These are phyloP conservation scores for Ramularia endophylla DNA, from an alignment of 2,329 filamentous ascomycete genomes.

Conservation along the genomic window DNA sequence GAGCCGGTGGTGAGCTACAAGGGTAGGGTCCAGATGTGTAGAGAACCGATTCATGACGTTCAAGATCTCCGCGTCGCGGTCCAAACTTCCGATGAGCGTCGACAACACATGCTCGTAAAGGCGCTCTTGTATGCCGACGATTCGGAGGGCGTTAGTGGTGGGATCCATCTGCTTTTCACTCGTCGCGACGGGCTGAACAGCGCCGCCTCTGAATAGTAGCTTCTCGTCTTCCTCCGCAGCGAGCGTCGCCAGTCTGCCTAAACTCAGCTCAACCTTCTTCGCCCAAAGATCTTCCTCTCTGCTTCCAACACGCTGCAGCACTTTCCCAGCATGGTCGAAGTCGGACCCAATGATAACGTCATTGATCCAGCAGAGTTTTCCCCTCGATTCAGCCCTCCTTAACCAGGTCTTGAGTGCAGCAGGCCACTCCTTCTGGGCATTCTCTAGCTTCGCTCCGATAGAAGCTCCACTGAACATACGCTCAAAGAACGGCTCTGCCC, in stretches of 20 bases:
- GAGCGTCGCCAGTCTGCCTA: slow-evolving; percentile 71
- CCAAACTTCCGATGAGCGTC: slow-evolving; percentile 65
- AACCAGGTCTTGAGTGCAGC: slow-evolving; percentile 72
- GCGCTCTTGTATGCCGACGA: slow-evolving; percentile 73
- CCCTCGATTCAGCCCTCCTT: slow-evolving; percentile 62
- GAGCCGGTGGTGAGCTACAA: slow-evolving; percentile 61
- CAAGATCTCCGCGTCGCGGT: slow-evolving; percentile 70
- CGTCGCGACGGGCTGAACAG: slow-evolving; percentile 2
- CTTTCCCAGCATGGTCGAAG: slow-evolving; percentile 65
- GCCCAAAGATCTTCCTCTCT: slow-evolving; percentile 76
- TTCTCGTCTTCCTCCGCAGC: slow-evolving; percentile 48
- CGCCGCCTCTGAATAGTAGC: slow-evolving; percentile 5
- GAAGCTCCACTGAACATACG: slow-evolving; percentile 61
- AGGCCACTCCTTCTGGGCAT: slow-evolving; percentile 60
- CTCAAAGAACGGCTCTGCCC: slow-evolving; percentile 73
- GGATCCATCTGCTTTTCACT: not conserved
- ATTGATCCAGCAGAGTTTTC: slow-evolving; percentile 90
- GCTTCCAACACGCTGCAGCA: slow-evolving; percentile 64
- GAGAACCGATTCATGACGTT: slow-evolving; percentile 65
- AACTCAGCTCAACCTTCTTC: slow-evolving; percentile 85
- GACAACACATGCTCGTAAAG: slow-evolving; percentile 66
- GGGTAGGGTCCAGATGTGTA: slow-evolving; percentile 45
- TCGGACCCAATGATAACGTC: slow-evolving; percentile 73
- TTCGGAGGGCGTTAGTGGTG: slow-evolving; percentile 50
- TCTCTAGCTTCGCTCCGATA: slow-evolving; percentile 55